Base-by-base conservation (phyloP, 768 basidiomycete species). In the Suillus bovinus region DNA sequence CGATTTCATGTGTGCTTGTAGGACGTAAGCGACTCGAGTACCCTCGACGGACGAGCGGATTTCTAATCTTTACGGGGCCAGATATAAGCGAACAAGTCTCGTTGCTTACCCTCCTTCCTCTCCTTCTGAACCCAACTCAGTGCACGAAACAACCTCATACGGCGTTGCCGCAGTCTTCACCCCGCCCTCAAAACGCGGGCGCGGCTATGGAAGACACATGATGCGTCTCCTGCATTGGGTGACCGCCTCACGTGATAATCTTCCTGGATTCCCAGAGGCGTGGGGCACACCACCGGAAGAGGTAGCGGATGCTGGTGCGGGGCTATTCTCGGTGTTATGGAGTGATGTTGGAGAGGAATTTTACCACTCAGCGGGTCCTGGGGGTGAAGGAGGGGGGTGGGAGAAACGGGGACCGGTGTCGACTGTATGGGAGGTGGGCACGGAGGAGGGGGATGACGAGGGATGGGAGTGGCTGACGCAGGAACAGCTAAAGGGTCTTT, bases 181-280 rank as follows among this genome's bases (percentile, higher is more conserved):
- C 9, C 82, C 83, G 13, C 69, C 77, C 0, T 60, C 67, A 39
- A 77, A 84, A 24, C 80, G 85, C 56, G 74, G 80, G 8, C 81
- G 81, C 58, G 86, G 88, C 22, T 88, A 86, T 65, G 86, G 82
- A 14, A 68, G 71, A 16, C 83, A 86, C 63, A 86, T 88, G 86
- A 86, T 88, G 86, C 76, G 81, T 14, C 78, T 89, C 29, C 59
- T 89, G 41, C 87, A 89, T 66, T 83, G 81, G 80, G 79, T 84
- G 16, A 71, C 82, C 42, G 82, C 81, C 4, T 75, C 77, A 17
- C 34, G 66, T 59, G 56, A 58, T 20, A 52, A 65, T 66, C 77
- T 76, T 66, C 75, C 67, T 20, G 50, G 58, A 55, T 79, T 77
- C 76, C 83, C 84, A 5, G 54, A 62, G 0, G 68, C 66, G 29